Evolutionary conservation across 345 rosid species (phyloP), one percentile per base, ranked within the genome.

Genomic region (Psidium guajava): DNA sequence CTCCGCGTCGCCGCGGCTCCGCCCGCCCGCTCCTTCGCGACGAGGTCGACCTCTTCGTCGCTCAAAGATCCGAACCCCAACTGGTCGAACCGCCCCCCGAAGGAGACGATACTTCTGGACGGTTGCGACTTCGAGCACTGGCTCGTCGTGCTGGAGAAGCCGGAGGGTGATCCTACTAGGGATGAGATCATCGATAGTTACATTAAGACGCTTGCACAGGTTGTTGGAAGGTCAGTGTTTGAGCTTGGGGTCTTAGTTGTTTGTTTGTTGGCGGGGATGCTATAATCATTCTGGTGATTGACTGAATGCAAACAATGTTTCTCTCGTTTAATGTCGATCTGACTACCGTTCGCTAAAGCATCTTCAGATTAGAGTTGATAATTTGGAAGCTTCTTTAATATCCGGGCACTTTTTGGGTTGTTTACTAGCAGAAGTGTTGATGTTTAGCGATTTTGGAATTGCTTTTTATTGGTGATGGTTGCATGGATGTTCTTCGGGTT

Each of bases 61-160:
- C 95, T 97, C 25, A 95, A 85, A 82, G 95, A 97, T 54, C 93
- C 92, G 0, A 91, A 86, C 85, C 98, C 98, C 54, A 97, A 97
- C 89, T 97, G 97, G 96, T 95, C 98, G 9, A 97, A 95, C 73
- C 87, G 99, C 54, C 98, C 99, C 13, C 96, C 98, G 0, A 93
- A 96, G 87, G 99, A 96, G 91, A 94, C 98, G 44, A 96, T 96
- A 59, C 86, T 97, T 90, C 94, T 97, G 64, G 98, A 96, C 84
- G 96, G 99, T 0, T 96, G 98, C 85, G 99, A 97, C 89, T 97
- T 96, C 55, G 93, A 97, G 80, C 99, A 97, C 87, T 96, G 99
- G 99, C 98, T 97, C 42, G 93, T 97, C 16, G 98, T 97, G 11
- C 59, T 96, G 94, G 98, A 94, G 28, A 87, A 87, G 77, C 99